Base-by-base conservation (phyloP, 805 yeast genomes). In the Kodamaea hsintzibuensis region DNA sequence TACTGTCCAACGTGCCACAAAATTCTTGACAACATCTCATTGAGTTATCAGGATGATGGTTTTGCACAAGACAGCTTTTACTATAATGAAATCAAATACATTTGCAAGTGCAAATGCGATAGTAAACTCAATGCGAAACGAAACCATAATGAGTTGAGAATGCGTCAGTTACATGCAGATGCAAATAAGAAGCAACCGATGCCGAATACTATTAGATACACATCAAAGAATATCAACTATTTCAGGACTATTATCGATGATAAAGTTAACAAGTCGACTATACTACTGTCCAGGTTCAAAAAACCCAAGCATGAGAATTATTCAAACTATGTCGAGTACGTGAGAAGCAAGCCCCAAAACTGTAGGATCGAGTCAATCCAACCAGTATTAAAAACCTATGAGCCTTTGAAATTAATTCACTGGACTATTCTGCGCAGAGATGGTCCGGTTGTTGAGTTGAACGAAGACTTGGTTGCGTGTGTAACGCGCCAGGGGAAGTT, bases 401-500 rank as follows among this genome's bases (percentile, higher is more conserved):
- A 52, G 39, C 16, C 40, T 17, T 13, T 39, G 46, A 42, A 39
- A 16, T 47, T 57, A 51, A 43, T 61, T 4, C 51, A 54, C 52
- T 17, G 38, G 7, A 55, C 58, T 8, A 35, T 49, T 63, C n/a
- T 17, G 12, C 3, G 8, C 2, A 25, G 1, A 3, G 8, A 6
- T 55, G 30, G 35, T 4, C 17, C 22, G 2, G 40, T 33, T 8
- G 16, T 43, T 18, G 53, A 51, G 19, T 17, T 61, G 4, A 43
- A 50, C 7, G 70, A 62, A 43, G 70, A 68, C 49, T 58, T 68
- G 40, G 71, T 66, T 9, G 66, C 64, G 1, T 61, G 62, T 50
- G 63, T 65, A 7, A 7, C 57, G 10, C 43, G 67, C 27, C 70
- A 66, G 51, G 66, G 57, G 42, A 49, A 59, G 42, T 68, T 65